Conservation (phyloP, 129 eudicot species). For the Ambrosia trifida region DNA sequence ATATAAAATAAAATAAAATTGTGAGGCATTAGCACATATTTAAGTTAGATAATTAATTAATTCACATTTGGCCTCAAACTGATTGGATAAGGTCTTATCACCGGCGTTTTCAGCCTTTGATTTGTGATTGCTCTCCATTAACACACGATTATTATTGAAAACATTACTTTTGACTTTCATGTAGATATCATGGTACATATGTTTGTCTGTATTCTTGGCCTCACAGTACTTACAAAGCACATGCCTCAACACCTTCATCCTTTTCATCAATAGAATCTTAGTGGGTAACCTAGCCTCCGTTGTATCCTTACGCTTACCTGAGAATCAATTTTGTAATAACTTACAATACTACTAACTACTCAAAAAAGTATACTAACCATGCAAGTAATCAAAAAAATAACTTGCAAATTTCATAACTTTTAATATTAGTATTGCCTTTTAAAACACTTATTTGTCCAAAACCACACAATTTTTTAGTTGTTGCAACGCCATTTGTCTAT, state of each 20-base stretch:
- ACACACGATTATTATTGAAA: conserved; percentile 89
- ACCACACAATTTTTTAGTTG: too few species aligned
- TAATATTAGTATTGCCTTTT: too few species aligned
- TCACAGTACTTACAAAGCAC: conserved; percentile 86
- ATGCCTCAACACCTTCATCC: conserved; percentile 83
- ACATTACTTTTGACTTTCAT: conserved; percentile 97
- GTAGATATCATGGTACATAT: conserved; percentile 98
- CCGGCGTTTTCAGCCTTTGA: conserved; percentile 98
- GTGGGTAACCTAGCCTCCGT: conserved; percentile 95
- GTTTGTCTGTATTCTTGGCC: conserved; percentile 92
- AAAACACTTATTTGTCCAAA: too few species aligned
- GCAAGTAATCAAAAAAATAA: too few species aligned
- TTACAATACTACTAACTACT: too few species aligned
- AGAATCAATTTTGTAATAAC: too few species aligned
- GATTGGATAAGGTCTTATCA: conserved; percentile 86
- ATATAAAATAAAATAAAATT: too few species aligned
- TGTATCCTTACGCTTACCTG: conserved; percentile 95
- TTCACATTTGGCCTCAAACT: conserved; percentile 96
- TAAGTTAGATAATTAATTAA: too few species aligned
- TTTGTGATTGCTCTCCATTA: conserved; percentile 94
- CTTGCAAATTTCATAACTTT: too few species aligned
- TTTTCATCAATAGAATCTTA: conserved; percentile 88
- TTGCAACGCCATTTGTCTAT: too few species aligned
- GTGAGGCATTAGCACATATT: too few species aligned
- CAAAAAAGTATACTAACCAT: too few species aligned